Evolutionary conservation across 768 basidiomycete species (phyloP), one percentile per base, ranked within the genome.

Genomic region (Plicaturopsis crispa): DNA sequence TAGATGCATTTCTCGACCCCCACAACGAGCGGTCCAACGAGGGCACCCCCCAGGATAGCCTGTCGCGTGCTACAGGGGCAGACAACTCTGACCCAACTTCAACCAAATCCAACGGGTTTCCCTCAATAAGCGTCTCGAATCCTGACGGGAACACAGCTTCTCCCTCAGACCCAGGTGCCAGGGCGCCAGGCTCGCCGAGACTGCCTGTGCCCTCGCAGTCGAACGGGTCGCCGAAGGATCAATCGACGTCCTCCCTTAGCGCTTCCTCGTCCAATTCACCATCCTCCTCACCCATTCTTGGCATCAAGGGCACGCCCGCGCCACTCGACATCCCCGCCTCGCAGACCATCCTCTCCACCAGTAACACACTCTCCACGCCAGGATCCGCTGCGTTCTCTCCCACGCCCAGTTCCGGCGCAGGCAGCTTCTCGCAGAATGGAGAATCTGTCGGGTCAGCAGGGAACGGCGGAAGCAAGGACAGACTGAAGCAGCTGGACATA

Each of bases 301-400:
- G 45, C 24, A 47, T 50, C 30, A 73, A 60, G 39, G 69, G 80
- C 1, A 57, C 62, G 4, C 78, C 61, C 11, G 48, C 71, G 8
- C 75, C 85, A 4, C 69, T 89, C 40, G 87, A 91, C 57, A 84
- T 87, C 47, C 83, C 88, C 17, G 68, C 74, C 17, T 78, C 86
- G 0, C 82, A 82, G 37, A 90, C 91, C 24, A 96, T 97, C 48
- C 78, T 96, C 40, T 78, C 90, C 40, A 65, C 74, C 38, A 80
- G 86, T 46, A 57, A 68, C 19, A 61, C 72, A 45, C 63, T 68
- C 6, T 70, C 73, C 46, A 73, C 66, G 24, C 73, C 78, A 14
- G 73, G 70, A 21, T 78, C 77, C 21, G 57, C 61, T 36, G 55
- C 57, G 24, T 66, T 59, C 44, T 33, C 26, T 38, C n/a, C n/a